Base-by-base conservation (phyloP, 2,329 filamentous ascomycete genomes). In the Hypoxylon sp. region DNA sequence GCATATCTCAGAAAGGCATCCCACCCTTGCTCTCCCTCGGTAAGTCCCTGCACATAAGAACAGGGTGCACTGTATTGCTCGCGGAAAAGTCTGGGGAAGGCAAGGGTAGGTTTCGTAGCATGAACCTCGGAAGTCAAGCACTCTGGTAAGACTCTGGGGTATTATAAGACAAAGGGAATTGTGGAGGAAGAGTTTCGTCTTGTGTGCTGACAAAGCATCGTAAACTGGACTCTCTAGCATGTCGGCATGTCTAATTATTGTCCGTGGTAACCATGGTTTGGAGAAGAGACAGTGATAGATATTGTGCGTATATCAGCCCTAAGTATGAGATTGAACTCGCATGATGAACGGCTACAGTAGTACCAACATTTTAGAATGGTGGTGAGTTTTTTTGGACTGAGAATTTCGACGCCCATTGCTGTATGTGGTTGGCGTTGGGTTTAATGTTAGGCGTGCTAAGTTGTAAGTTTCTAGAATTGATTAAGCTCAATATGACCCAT, bases 51-150 rank as follows among this genome's bases (percentile, higher is more conserved):
- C 47, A 58, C 50, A 60, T 54, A 56, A 22, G 52, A 65, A 56
- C 66, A 70, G 71, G 72, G 68, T 57, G 58, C 58, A 63, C 53
- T 26, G 67, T 68, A 68, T 54, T 72, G 68, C 70, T 68, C 42
- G 57, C 53, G 58, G 50, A 63, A 70, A 73, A 76, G 68, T 75
- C 75, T 73, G 75, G 75, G 75, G 75, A 75, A 76, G 70, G 73
- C 73, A 73, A 73, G 75, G 75, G 70, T 75, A 63, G 39, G 46
- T 14, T 37, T 66, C 54, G 54, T 51, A 53, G 63, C 54, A 52
- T 58, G 65, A 51, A 55, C 33, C 55, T 55, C 55, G 55, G 55
- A 50, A 55, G 22, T 22, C 14, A 48, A 22, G 26, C 55, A 17
- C 11, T 44, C n/a, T 33, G 39, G 46, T 62, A 50, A 46, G 17